Conservation (phyloP, 2,329 filamentous ascomycete genomes). For the Fusarium incarnatum region DNA sequence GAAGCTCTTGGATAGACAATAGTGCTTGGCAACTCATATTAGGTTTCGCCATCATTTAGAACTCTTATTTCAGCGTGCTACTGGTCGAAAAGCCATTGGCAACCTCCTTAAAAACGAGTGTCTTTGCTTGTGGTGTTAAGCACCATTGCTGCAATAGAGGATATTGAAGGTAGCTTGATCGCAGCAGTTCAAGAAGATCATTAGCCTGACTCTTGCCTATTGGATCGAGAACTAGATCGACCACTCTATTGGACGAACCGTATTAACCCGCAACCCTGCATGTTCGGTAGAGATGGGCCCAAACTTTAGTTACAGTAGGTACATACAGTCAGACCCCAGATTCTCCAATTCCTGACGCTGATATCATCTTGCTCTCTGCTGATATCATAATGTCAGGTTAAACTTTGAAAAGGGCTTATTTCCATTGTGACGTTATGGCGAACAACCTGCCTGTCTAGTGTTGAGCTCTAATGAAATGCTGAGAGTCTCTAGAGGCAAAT, state of each 20-base stretch:
- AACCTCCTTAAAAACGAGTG: not conserved
- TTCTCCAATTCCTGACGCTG: constrained; percentile 20
- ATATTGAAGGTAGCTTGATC: not conserved
- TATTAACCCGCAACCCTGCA: constrained; percentile 16
- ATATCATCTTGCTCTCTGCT: constrained; percentile 34
- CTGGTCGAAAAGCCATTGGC: not conserved
- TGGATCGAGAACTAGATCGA: constrained; percentile 4
- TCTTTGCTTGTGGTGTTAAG: not conserved
- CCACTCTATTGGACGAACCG: constrained; percentile 24
- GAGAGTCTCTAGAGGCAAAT: constrained; percentile 1
- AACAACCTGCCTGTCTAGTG: not conserved
- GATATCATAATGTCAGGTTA: constrained; percentile 28
- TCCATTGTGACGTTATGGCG: not conserved
- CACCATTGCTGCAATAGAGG: not conserved
- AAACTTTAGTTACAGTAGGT: not conserved
- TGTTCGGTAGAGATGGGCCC: constrained; percentile 4
- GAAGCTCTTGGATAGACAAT: not conserved
- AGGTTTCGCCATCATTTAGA: not conserved
- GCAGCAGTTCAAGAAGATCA: not conserved
- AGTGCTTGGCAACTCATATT: not conserved
- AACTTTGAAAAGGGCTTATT: constrained; percentile 11
- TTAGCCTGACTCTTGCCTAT: not conserved
- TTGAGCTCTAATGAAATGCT: not conserved
- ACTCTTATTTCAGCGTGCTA: not conserved
- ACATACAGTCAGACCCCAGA: constrained; percentile 4